Evolutionary conservation across 2,329 filamentous ascomycete genomes (phyloP).

Genomic region (Paracoccidioides brasiliensis): DNA sequence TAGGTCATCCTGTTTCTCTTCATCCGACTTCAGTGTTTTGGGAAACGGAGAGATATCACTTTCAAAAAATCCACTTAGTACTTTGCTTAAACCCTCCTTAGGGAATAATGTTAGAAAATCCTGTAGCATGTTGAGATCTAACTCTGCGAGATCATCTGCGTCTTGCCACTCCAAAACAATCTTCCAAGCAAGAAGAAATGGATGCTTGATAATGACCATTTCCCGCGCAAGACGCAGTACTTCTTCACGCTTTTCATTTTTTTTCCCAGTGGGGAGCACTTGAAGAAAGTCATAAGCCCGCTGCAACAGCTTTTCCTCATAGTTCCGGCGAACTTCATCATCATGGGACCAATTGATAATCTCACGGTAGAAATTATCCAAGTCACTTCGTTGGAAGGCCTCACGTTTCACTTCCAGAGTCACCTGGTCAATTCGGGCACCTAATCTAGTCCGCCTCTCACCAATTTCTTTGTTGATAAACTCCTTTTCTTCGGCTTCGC

Average conservation of each 20-base stretch:
- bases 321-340: slow-evolving; percentile 67
- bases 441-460: slow-evolving; percentile 74
- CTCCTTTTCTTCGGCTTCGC: slow-evolving; percentile 76
- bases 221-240: slow-evolving; percentile 69
- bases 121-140: slow-evolving; percentile 64
- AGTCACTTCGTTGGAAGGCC: slow-evolving; percentile 57
- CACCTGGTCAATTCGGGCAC: slow-evolving; percentile 70
- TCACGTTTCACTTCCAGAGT: slow-evolving; percentile 79
- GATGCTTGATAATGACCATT: slow-evolving; percentile 94
- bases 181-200: slow-evolving; percentile 80
- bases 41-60: slow-evolving; percentile 78
- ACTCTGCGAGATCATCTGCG: slow-evolving; percentile 56
- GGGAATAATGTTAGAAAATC: slow-evolving; percentile 78
- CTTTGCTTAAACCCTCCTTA: slow-evolving; percentile 65
- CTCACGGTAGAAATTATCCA: slow-evolving; percentile 69
- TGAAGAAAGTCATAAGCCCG: slow-evolving; percentile 67
- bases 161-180: slow-evolving; percentile 85
- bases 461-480: slow-evolving; percentile 82
- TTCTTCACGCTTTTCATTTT: slow-evolving; percentile 55
- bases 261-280: slow-evolving; percentile 53
- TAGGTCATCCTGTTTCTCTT: slow-evolving; percentile 41
- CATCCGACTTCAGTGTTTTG: slow-evolving; percentile 29
- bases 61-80: slow-evolving; percentile 68
- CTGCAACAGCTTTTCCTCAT: slow-evolving; percentile 80
- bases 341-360: slow-evolving; percentile 84